Conservation (phyloP, 2,329 filamentous ascomycete species). For the Aspergillus texensis region DNA sequence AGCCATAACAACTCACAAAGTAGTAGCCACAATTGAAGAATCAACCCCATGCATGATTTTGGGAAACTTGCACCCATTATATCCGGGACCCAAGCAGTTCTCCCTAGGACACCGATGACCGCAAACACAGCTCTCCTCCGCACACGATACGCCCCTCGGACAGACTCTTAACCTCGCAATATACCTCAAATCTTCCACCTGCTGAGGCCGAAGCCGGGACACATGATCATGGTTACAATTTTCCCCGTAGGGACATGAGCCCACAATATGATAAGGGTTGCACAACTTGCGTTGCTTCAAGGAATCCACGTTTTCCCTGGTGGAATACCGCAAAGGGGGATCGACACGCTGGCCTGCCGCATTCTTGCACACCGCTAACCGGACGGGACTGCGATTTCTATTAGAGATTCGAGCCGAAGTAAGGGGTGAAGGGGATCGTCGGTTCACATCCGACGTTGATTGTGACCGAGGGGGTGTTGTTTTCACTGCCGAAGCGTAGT, state of each 20-base stretch:
- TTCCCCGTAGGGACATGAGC: slow-evolving; percentile 19
- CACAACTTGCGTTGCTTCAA: slow-evolving; percentile 37
- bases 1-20: not conserved
- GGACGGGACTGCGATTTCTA: not conserved
- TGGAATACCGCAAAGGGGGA: slow-evolving; percentile 20
- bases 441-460: not conserved
- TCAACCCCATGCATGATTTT: not conserved
- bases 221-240: slow-evolving; percentile 34
- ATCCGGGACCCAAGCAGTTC: slow-evolving; percentile 17
- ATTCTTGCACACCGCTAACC: slow-evolving; percentile 9
- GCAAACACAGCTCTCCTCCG: slow-evolving; percentile 28
- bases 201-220: slow-evolving; percentile 18
- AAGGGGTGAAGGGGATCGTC: slow-evolving; percentile 2
- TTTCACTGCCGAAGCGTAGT: slow-evolving; percentile 21
- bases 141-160: slow-evolving; percentile 28
- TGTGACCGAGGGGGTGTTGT: not conserved
- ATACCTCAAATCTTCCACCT: slow-evolving; percentile 31
- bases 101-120: slow-evolving; percentile 32
- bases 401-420: not conserved
- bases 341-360: slow-evolving; percentile 27
- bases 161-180: slow-evolving; percentile 36
- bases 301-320: slow-evolving; percentile 18
- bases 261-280: slow-evolving; percentile 37
- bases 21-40: not conserved
- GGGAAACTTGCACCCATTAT: slow-evolving; percentile 13